Evolutionary conservation across 352 stramenopile species (phyloP).

Genomic region (Pythium aphanidermatum): DNA sequence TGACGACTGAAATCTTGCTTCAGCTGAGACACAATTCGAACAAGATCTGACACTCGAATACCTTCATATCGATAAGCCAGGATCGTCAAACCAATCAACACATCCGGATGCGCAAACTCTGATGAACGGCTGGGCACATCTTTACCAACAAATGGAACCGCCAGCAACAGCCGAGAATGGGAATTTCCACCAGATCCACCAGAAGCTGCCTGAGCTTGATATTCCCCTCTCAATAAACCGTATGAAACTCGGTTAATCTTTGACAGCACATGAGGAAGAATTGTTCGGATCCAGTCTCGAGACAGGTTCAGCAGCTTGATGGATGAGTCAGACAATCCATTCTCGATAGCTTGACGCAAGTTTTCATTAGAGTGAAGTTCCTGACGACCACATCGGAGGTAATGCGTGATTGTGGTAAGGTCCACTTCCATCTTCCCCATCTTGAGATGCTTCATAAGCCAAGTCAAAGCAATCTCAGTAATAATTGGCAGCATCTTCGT

Average conservation of each 20-base stretch:
- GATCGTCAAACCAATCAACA: conserved; percentile 90
- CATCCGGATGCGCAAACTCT: conserved; percentile 99
- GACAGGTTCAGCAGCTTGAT: conserved; percentile 99
- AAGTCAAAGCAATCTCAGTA: conserved; percentile 77
- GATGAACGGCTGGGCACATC: conserved; percentile 98
- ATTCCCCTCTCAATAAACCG: conserved; percentile 88
- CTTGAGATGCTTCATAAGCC: conserved; percentile 84
- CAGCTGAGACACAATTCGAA: conserved; percentile 82
- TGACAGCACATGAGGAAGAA: conserved; percentile 96
- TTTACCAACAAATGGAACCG: conserved; percentile 99
- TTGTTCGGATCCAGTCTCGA: conserved; percentile 96
- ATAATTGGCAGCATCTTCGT: conserved; percentile 91
- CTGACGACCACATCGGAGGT: conserved; percentile 51
- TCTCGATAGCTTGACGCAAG: conserved; percentile 75
- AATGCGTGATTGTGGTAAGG: conserved; percentile 53
- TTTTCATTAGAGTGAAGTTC: conserved; percentile 68
- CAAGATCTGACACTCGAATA: conserved; percentile 77
- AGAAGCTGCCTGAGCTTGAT: conserved; percentile 37
- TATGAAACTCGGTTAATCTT: conserved; percentile 99
- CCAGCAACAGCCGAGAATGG: conserved; percentile 94
- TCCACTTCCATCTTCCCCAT: conserved; percentile 93
- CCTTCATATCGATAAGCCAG: conserved; percentile 90
- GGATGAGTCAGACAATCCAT: conserved; percentile 62
- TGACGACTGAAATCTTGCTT: conserved; percentile 87
- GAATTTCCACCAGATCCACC: conserved; percentile 85